Evolutionary conservation across 78 protist species (phyloP).

Genomic region (Capsaspora owczarzaki): DNA sequence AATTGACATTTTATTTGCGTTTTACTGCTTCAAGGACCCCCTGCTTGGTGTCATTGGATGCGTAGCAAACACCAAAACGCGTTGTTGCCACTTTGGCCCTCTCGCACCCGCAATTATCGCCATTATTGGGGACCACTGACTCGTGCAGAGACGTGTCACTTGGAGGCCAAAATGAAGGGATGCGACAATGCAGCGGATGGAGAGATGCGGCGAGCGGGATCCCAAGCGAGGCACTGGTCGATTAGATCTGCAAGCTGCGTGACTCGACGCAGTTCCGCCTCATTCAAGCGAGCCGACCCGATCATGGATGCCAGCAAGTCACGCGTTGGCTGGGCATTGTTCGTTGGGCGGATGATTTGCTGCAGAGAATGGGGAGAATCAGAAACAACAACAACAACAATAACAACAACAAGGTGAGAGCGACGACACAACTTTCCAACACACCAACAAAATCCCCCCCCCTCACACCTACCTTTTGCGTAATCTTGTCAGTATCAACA

Average conservation of each 20-base stretch:
- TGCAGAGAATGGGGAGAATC: not conserved
- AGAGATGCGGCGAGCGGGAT: constrained; percentile 71
- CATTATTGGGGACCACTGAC: too few relatives aligned
- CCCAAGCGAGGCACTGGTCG: constrained; percentile 33
- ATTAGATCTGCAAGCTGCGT: constrained; percentile 27
- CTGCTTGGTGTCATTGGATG: too few relatives aligned
- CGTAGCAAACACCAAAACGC: too few relatives aligned
- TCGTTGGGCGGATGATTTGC: not conserved
- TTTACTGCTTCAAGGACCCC: too few relatives aligned
- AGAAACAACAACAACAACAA: not conserved
- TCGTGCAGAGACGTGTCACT: too few relatives aligned
- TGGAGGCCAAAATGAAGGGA: constrained; percentile 32
- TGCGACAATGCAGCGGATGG: constrained; percentile 68
- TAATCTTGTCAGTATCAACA: constrained; percentile 41
- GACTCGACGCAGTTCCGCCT: not conserved
- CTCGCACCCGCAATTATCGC: too few relatives aligned
- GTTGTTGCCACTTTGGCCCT: too few relatives aligned
- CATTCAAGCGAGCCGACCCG: not conserved
- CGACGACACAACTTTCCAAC: not conserved
- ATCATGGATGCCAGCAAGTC: not conserved
- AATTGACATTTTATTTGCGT: too few relatives aligned
- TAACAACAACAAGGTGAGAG: not conserved
- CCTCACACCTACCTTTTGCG: constrained; percentile 13
- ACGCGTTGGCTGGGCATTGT: not conserved
- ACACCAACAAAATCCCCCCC: not conserved